Evolutionary conservation across 192 early-diverging fungal species (phyloP).

Genomic region (Chytriomyces confervae): DNA sequence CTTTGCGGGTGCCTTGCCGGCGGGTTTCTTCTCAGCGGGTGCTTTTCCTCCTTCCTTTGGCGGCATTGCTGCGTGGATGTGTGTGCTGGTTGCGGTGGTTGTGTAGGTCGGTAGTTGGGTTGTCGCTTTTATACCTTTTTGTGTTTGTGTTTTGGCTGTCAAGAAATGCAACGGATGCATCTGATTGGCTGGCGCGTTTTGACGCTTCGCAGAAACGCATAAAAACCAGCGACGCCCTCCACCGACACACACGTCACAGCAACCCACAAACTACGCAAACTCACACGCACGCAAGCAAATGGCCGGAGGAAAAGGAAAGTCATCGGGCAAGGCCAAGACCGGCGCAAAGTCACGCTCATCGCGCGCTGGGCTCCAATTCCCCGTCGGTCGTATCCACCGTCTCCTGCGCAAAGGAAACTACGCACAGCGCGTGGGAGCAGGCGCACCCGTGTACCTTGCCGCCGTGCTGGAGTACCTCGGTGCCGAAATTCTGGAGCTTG

Average conservation of each 20-base stretch:
- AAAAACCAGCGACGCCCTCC: too few species aligned
- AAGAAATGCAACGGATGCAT: too few species aligned
- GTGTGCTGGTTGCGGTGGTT: too few species aligned
- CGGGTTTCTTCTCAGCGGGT: not conserved
- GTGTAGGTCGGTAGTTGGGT: too few species aligned
- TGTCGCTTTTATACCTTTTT: too few species aligned
- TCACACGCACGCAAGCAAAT: not conserved
- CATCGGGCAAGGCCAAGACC: slow-evolving; percentile 39
- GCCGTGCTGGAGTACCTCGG: slow-evolving; percentile 95
- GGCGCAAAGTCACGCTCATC: slow-evolving; percentile 77
- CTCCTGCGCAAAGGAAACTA: slow-evolving; percentile 92
- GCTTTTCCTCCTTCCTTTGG: slow-evolving; percentile 13
- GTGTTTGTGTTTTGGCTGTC: too few species aligned
- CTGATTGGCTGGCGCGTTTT: too few species aligned
- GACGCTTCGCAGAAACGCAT: too few species aligned
- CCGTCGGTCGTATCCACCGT: slow-evolving; percentile 96
- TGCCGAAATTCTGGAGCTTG: slow-evolving; percentile 95
- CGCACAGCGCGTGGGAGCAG: slow-evolving; percentile 89
- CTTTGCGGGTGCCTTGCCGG: slow-evolving; percentile 17
- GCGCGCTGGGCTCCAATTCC: slow-evolving; percentile 95
- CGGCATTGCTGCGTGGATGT: not conserved
- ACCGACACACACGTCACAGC: not conserved
- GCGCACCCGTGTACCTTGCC: slow-evolving; percentile 89
- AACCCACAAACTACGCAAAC: slow-evolving; percentile 1
- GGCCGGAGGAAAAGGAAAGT: slow-evolving; percentile 52